These are phyloP conservation scores for Pseudoturritis turrita DNA, from an alignment of 345 rosid genomes.

Conservation along the genomic window DNA sequence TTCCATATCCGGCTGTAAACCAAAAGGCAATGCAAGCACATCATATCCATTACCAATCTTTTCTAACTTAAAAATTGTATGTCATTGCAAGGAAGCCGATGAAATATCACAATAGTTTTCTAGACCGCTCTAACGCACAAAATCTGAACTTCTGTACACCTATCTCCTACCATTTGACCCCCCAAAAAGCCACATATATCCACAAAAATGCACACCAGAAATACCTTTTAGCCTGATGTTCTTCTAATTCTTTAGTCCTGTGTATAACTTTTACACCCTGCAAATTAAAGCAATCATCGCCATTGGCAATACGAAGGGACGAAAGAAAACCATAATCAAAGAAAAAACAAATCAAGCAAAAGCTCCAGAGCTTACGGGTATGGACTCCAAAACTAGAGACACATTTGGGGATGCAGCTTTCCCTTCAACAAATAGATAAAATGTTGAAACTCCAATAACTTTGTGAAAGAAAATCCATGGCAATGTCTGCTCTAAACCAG, in stretches of 20 bases:
- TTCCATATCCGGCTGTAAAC: conserved; percentile 85
- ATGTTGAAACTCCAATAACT: conserved; percentile 80
- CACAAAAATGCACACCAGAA: conserved; percentile 1
- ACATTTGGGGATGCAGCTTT: conserved; percentile 76
- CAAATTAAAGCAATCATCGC: conserved; percentile 1
- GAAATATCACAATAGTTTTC: too few relatives aligned
- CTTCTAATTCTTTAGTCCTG: conserved; percentile 84
- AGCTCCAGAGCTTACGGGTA: conserved; percentile 42
- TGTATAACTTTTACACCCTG: conserved; percentile 82
- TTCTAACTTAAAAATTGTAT: not conserved
- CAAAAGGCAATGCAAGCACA: conserved; percentile 4
- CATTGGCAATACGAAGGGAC: not conserved
- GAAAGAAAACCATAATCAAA: not conserved
- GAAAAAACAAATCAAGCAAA: not conserved
- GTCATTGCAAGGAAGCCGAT: not conserved
- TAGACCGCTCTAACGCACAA: not conserved
- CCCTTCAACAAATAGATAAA: conserved; percentile 91
- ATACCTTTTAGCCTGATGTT: conserved; percentile 80
- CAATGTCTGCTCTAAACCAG: conserved; percentile 78
- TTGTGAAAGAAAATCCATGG: conserved; percentile 94
- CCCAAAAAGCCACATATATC: not conserved
- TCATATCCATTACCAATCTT: not conserved
- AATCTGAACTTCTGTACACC: not conserved
- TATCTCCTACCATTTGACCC: not conserved
- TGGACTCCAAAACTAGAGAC: conserved; percentile 65